phyloP scores from a whole-genome alignment of 306 rosid species.

The Phaseolus lunatus region DNA sequence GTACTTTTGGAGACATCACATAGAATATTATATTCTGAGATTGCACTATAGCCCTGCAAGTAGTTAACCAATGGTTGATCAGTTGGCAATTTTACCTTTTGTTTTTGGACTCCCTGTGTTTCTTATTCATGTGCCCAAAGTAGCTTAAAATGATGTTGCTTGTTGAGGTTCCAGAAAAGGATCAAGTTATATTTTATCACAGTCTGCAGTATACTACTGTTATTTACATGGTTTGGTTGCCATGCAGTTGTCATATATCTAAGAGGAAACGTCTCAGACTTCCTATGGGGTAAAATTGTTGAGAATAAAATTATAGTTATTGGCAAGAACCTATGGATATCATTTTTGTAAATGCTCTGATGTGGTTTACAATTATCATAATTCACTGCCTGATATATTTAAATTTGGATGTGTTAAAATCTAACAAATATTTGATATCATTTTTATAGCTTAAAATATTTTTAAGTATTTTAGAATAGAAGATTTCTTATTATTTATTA shows the following conservation, averaged over 20 bases:
- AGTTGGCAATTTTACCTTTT: constrained; percentile 12
- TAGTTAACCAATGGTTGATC: constrained; percentile 11
- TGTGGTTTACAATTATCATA: too few relatives aligned
- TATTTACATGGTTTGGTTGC: too few relatives aligned
- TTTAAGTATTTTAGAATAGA: too few relatives aligned
- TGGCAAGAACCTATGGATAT: too few relatives aligned
- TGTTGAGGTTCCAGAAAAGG: constrained; percentile 17
- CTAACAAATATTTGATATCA: not conserved
- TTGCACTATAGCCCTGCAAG: not conserved
- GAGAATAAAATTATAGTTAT: too few relatives aligned
- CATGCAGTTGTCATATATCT: too few relatives aligned
- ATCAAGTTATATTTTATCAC: not conserved
- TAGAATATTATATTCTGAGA: constrained; percentile 3
- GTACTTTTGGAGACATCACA: not conserved
- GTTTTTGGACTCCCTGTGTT: not conserved
- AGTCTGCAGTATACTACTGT: not conserved
- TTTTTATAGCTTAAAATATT: too few relatives aligned
- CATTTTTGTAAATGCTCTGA: too few relatives aligned
- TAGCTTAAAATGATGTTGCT: not conserved
- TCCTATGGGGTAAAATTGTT: too few relatives aligned
- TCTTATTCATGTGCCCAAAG: constrained; percentile 22
- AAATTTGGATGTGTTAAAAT: not conserved
- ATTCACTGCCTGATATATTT: too few relatives aligned
- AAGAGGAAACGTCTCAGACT: too few relatives aligned
- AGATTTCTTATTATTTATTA: not conserved